These are phyloP conservation scores for Suhomyces sp. DNA, from an alignment of 805 yeast species.

Conservation along the genomic window DNA sequence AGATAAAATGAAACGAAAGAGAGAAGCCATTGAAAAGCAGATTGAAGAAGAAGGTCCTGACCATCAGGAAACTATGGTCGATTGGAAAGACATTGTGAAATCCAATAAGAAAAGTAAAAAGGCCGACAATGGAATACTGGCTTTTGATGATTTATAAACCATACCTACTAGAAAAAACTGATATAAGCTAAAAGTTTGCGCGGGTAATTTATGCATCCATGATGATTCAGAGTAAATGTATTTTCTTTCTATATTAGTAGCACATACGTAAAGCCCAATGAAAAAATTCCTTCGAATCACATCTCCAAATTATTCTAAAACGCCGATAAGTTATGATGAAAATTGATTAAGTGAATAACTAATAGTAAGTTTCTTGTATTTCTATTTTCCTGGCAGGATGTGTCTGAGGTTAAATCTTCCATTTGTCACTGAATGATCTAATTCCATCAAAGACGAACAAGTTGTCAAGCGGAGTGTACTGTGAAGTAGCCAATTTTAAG, in stretches of 20 bases:
- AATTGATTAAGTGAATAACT: no score
- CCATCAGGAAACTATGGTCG: conserved; percentile 52
- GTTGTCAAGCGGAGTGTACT: conserved; percentile 77
- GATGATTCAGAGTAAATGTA: no score
- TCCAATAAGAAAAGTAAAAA: conserved; percentile 64
- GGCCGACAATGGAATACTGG: conserved; percentile 37
- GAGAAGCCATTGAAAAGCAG: conserved; percentile 64
- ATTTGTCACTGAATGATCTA: conserved; percentile 45
- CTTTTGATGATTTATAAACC: conserved; percentile 52
- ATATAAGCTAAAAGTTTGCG: no score
- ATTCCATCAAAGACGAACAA: conserved; percentile 73
- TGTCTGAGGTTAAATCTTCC: conserved; percentile 27
- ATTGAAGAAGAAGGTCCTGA: conserved; percentile 44
- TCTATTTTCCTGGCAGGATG: no score
- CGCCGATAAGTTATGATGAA: no score
- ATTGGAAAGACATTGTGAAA: conserved; percentile 85
- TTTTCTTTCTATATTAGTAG: no score
- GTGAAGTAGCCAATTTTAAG: conserved; percentile 71
- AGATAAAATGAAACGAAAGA: conserved; percentile 63
- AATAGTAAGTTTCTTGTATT: no score
- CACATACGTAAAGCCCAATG: no score
- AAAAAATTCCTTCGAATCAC: no score
- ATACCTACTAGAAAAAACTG: no score
- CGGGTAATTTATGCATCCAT: no score
- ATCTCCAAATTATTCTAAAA: no score